Evolutionary conservation across 768 basidiomycete genomes (phyloP).

Genomic region (Suillus variegatus): DNA sequence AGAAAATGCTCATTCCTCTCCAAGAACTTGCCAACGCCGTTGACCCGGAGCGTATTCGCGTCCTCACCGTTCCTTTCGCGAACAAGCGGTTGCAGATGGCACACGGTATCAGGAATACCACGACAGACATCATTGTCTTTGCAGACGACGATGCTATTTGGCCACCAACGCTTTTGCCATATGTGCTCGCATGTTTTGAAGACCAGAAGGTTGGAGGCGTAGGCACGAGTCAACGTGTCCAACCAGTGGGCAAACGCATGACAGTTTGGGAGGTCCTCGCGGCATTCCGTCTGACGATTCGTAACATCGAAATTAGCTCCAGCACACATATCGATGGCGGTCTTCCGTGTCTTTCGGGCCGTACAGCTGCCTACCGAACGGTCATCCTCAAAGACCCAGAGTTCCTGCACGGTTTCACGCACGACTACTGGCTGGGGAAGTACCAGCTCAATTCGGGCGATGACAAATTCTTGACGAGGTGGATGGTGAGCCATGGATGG

Average conservation of each 20-base stretch:
- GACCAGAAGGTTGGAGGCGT: constrained; percentile 94
- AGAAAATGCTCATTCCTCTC: constrained; percentile 86
- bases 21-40: constrained; percentile 89
- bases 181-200: constrained; percentile 89
- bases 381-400: constrained; percentile 95
- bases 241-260: constrained; percentile 74
- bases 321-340: constrained; percentile 94
- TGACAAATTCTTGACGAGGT: constrained; percentile 92
- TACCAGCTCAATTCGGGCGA: constrained; percentile 95
- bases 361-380: constrained; percentile 92
- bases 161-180: constrained; percentile 89
- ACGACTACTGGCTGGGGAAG: constrained; percentile 92
- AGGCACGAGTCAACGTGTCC: constrained; percentile 88
- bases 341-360: constrained; percentile 86
- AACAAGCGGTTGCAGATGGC: constrained; percentile 95
- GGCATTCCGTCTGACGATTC: constrained; percentile 88
- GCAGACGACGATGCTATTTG: constrained; percentile 96
- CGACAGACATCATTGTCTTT: constrained; percentile 92
- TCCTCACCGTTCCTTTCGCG: constrained; percentile 88
- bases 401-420: constrained; percentile 90
- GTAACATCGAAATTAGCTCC: constrained; percentile 89
- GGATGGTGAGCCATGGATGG: constrained; percentile 98
- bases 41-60: constrained; percentile 80
- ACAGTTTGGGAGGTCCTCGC: constrained; percentile 96
- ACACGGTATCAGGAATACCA: constrained; percentile 87